These are phyloP conservation scores for Medicago arabica DNA, from an alignment of 306 rosid genomes.

Conservation along the genomic window DNA sequence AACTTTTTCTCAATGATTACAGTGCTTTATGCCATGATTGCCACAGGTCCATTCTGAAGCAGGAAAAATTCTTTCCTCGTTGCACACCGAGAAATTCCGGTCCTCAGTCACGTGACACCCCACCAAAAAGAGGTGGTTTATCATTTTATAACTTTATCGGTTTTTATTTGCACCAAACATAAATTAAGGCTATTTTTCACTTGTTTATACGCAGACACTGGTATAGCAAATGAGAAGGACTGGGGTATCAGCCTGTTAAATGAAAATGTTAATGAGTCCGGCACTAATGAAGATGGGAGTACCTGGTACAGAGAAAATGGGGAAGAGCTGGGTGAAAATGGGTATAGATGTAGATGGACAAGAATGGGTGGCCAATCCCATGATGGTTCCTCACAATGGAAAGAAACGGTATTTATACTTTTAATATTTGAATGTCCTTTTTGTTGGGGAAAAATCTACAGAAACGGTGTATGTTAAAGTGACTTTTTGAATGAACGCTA, in stretches of 20 bases:
- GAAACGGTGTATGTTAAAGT: constrained; percentile 32
- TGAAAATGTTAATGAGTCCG: constrained; percentile 77
- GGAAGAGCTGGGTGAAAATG: constrained; percentile 85
- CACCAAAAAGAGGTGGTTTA: constrained; percentile 86
- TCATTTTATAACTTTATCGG: constrained; percentile 8
- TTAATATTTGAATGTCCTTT: constrained; percentile 27
- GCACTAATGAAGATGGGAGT: constrained; percentile 95
- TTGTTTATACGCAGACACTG: constrained; percentile 68
- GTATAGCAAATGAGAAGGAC: constrained; percentile 95
- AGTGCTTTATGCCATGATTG: constrained; percentile 31
- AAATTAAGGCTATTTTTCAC: constrained; percentile 27
- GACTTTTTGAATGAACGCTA: constrained; percentile 32
- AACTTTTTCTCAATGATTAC: constrained; percentile 33
- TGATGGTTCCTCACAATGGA: constrained; percentile 90
- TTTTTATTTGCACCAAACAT: constrained; percentile 22
- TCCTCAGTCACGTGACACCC: constrained; percentile 93
- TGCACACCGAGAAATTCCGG: constrained; percentile 77
- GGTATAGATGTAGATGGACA: constrained; percentile 98
- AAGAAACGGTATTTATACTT: constrained; percentile 78
- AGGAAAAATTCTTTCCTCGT: constrained; percentile 72
- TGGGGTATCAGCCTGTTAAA: constrained; percentile 90
- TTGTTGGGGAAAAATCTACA: constrained; percentile 24
- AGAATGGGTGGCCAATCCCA: constrained; percentile 89
- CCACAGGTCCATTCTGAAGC: constrained; percentile 69
- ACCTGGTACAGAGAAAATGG: constrained; percentile 91